A percentile compares a stretch with the other conserved stretches of the same genome.
phyloP scores from a whole-genome alignment of 116 monocot species.

The Cymodocea nodosa region DNA sequence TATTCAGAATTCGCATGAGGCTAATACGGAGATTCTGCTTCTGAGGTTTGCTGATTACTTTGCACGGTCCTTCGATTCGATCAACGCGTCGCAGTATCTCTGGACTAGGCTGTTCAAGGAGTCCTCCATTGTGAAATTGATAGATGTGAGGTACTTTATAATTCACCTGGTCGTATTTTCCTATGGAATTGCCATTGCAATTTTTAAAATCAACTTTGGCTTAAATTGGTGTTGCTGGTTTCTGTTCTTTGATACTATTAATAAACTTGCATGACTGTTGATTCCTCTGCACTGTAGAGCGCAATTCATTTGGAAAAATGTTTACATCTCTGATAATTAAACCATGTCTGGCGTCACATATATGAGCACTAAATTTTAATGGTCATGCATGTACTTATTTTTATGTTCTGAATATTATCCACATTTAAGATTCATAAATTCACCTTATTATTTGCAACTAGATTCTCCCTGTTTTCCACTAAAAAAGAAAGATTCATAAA shows the following conservation, averaged over 20 bases:
- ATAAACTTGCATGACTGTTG: background rate
- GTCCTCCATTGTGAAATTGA: constrained; percentile 53
- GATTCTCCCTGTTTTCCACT: no score
- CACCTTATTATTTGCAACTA: no score
- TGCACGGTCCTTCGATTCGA: constrained; percentile 45
- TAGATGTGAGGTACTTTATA: constrained; percentile 51
- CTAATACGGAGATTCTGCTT: constrained; percentile 71
- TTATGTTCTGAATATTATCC: background rate
- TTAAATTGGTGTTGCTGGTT: no score
- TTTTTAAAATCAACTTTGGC: no score
- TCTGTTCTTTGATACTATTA: no score
- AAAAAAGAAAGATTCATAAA: no score
- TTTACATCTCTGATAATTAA: no score
- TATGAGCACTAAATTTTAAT: background rate
- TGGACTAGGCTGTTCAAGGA: constrained; percentile 92
- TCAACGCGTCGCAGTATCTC: constrained; percentile 63
- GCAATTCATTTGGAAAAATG: background rate
- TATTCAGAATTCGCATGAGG: constrained; percentile 60
- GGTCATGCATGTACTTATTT: background rate
- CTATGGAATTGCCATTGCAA: no score
- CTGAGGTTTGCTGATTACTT: constrained; percentile 96
- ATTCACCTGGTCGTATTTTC: no score
- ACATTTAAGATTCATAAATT: no score
- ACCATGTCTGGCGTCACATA: no score
- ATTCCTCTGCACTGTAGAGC: background rate